Percentiles rank a stretch among this genome's conserved stretches.
These are phyloP conservation scores for Russula earlei DNA, from an alignment of 768 basidiomycete genomes.

Conservation along the genomic window DNA sequence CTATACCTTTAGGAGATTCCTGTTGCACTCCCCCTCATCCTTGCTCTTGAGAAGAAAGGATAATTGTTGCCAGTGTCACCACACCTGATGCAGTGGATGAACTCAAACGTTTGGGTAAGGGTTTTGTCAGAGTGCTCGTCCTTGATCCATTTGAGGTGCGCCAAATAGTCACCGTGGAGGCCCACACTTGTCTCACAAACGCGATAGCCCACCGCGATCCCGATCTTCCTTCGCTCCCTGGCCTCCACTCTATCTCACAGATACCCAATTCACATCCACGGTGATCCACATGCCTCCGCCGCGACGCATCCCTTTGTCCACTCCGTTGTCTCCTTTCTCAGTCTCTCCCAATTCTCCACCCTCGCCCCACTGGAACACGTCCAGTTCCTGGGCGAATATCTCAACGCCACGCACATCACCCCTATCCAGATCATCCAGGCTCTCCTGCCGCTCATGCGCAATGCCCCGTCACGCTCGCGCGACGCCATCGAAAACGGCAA, in stretches of 20 bases:
- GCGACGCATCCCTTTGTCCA: slow-evolving; percentile 62
- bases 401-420: no score
- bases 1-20: neutral
- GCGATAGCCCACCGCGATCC: no score
- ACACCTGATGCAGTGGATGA: slow-evolving; percentile 51
- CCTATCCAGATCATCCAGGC: no score
- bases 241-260: no score
- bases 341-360: no score
- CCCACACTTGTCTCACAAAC: no score
- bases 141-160: slow-evolving; percentile 70
- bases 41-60: slow-evolving; percentile 70
- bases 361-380: no score
- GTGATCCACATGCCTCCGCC: slow-evolving; percentile 58
- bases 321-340: slow-evolving; percentile 68
- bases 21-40: slow-evolving; percentile 55
- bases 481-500: slow-evolving; percentile 40
- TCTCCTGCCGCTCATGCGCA: no score
- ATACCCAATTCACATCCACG: no score
- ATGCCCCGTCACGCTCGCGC: no score
- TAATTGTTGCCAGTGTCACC: slow-evolving; percentile 73
- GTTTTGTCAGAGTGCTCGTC: slow-evolving; percentile 73
- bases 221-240: no score
- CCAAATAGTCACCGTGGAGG: neutral
- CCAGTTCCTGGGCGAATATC: no score
- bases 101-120: slow-evolving; percentile 57